Conservation (phyloP, 306 rosid genomes). For the Cucurbita argyrosperma region DNA sequence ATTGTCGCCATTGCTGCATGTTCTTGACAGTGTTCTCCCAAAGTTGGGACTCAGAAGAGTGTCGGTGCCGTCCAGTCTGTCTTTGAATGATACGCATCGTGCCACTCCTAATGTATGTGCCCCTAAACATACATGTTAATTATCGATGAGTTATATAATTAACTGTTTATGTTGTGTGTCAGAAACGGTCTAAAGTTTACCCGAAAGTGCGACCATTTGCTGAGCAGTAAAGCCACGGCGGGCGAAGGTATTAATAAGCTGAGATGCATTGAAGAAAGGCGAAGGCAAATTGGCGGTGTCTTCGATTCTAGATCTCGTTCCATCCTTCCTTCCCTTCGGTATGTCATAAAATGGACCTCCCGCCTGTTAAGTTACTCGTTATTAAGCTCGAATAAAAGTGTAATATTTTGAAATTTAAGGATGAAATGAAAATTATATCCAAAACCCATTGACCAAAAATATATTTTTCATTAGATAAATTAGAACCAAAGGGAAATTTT, state of each 20-base stretch:
- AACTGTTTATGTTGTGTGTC: no score
- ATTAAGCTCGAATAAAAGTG: no score
- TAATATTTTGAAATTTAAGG: no score
- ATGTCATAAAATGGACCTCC: conserved; percentile 74
- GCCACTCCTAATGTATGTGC: conserved; percentile 83
- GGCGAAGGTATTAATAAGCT: conserved; percentile 41
- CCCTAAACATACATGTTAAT: conserved; percentile 17
- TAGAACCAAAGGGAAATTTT: neutral
- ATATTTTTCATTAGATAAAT: no score
- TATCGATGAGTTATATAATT: no score
- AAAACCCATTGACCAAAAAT: no score
- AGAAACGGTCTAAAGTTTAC: conserved; percentile 10
- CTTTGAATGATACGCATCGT: conserved; percentile 56
- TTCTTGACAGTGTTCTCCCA: conserved; percentile 31
- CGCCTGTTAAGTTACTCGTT: conserved; percentile 22
- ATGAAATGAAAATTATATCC: no score
- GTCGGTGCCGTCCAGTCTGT: conserved; percentile 25
- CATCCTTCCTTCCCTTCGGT: conserved; percentile 76
- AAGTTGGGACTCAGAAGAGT: conserved; percentile 32
- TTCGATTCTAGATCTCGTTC: conserved; percentile 56
- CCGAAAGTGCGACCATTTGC: conserved; percentile 78
- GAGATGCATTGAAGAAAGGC: conserved; percentile 53
- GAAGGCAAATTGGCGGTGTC: conserved; percentile 56
- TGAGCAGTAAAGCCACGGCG: conserved; percentile 49
- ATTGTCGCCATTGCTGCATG: conserved; percentile 47